phyloP scores from a whole-genome alignment of 75 land plant species.

The Adiantum capillusveneris region DNA sequence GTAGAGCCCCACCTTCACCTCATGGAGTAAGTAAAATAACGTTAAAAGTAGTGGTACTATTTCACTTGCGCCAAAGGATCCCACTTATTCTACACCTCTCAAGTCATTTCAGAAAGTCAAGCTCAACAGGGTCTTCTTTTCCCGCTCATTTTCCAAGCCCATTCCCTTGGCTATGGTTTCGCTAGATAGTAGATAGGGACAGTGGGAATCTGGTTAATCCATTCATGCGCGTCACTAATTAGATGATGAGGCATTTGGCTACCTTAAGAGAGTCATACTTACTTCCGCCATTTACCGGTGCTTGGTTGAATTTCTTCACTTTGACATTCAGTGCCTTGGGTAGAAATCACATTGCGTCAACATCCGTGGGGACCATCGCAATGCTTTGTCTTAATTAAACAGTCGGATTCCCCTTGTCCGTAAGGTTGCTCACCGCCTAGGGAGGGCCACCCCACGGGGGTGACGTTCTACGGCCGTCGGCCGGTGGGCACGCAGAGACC shows the following conservation, averaged over 20 bases:
- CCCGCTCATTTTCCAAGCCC: slow-evolving; percentile 11
- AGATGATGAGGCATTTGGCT: slow-evolving; percentile 8
- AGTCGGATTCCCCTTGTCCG: slow-evolving; percentile 20
- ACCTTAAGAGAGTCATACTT: slow-evolving; percentile 13
- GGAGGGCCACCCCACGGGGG: slow-evolving; percentile 13
- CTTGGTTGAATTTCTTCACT: slow-evolving; percentile 32
- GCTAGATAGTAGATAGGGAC: slow-evolving; percentile 20
- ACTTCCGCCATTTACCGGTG: slow-evolving; percentile 15
- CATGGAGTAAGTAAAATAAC: slow-evolving; percentile 28
- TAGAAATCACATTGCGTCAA: slow-evolving; percentile 27
- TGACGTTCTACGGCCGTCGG: no score
- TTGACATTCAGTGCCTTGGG: slow-evolving; percentile 30
- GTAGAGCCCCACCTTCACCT: slow-evolving; percentile 22
- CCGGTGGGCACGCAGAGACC: slow-evolving; percentile 7
- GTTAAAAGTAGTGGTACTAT: slow-evolving; percentile 28
- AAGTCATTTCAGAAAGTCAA: slow-evolving; percentile 38
- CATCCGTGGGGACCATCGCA: slow-evolving; percentile 19
- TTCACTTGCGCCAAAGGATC: slow-evolving; percentile 28
- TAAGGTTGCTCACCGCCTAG: slow-evolving; percentile 13
- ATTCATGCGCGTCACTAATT: slow-evolving; percentile 7
- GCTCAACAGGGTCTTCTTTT: slow-evolving; percentile 14
- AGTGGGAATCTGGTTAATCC: slow-evolving; percentile 22
- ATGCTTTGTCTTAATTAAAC: slow-evolving; percentile 22
- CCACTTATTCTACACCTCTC: slow-evolving; percentile 42
- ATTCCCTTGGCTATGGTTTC: slow-evolving; percentile 19